These are phyloP conservation scores for Nicotiana tomentosiformis DNA, from an alignment of 257 asterid genomes.

Conservation along the genomic window DNA sequence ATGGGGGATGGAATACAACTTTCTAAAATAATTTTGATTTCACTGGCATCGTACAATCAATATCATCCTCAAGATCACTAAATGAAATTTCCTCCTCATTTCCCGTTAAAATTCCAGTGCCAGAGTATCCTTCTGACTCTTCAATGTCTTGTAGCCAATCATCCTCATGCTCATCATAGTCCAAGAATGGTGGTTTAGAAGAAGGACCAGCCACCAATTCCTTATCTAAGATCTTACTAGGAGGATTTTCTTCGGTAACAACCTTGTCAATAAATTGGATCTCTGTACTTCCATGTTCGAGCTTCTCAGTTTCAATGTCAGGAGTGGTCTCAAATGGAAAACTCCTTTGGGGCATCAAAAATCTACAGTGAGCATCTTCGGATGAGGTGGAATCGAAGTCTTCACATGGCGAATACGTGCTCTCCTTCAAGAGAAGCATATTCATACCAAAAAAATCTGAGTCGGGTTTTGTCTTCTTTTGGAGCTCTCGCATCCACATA, in stretches of 20 bases:
- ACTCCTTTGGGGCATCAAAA: constrained; percentile 19
- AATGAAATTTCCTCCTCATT: constrained; percentile 91
- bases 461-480: constrained; percentile 57
- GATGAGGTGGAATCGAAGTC: constrained; percentile 20
- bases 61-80: constrained; percentile 91
- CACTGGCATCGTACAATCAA: constrained; percentile 49
- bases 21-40: constrained; percentile 21
- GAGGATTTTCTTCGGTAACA: constrained; percentile 48
- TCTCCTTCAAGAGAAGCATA: constrained; percentile 37
- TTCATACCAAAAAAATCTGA: constrained; percentile 44
- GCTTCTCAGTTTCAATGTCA: constrained; percentile 46
- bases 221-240: constrained; percentile 35
- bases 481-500: constrained; percentile 90
- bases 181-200: constrained; percentile 30
- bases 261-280: constrained; percentile 51
- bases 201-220: constrained; percentile 40
- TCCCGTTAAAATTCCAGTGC: constrained; percentile 19
- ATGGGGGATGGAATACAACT: background rate
- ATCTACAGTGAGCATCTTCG: constrained; percentile 34
- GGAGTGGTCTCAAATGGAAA: constrained; percentile 26
- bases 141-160: constrained; percentile 78
- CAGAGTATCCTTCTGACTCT: constrained; percentile 57
- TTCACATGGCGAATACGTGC: constrained; percentile 35
- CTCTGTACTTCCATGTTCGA: constrained; percentile 34
- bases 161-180: constrained; percentile 47